These are phyloP conservation scores for Glutinoglossum americanum DNA, from an alignment of 495 filamentous ascomycete genomes.

Conservation along the genomic window DNA sequence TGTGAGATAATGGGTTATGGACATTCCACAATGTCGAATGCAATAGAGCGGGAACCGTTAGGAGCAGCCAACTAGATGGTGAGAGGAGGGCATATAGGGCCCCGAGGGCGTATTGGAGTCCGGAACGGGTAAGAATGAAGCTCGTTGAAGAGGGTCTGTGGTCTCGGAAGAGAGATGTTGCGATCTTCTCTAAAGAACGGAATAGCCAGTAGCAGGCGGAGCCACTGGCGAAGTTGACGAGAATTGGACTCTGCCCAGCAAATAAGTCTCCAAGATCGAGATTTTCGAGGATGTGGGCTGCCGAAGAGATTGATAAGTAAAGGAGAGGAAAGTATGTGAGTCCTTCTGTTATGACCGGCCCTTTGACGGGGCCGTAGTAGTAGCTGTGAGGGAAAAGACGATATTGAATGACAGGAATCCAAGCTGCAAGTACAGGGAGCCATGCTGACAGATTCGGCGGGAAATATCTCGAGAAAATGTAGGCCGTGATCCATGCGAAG, in stretches of 20 bases:
- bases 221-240: conserved; percentile 23
- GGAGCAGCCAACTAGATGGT: conserved; percentile 42
- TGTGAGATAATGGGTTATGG: conserved; percentile 34
- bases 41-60: conserved; percentile 44
- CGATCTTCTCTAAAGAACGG: conserved; percentile 30
- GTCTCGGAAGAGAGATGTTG: conserved; percentile 5
- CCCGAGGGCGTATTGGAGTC: conserved; percentile 44
- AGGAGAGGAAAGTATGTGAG: conserved; percentile 53
- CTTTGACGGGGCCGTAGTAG: conserved; percentile 38
- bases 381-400: conserved; percentile 41
- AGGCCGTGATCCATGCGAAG: conserved; percentile 33
- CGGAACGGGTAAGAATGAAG: conserved; percentile 39
- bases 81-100: conserved; percentile 38
- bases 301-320: conserved; percentile 3
- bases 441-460: conserved; percentile 22
- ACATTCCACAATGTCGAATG: conserved; percentile 51
- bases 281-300: conserved; percentile 23
- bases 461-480: conserved; percentile 27
- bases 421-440: conserved; percentile 47
- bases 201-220: conserved; percentile 34
- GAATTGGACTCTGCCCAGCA: conserved; percentile 37
- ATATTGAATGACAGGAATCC: conserved; percentile 49
- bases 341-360: conserved; percentile 53
- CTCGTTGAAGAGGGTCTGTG: conserved; percentile 15
- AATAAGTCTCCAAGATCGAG: conserved; percentile 37